A percentile compares a stretch with the other conserved stretches of the same genome.
Conservation (phyloP, 805 yeast species). For the Schwanniomyces sp. region DNA sequence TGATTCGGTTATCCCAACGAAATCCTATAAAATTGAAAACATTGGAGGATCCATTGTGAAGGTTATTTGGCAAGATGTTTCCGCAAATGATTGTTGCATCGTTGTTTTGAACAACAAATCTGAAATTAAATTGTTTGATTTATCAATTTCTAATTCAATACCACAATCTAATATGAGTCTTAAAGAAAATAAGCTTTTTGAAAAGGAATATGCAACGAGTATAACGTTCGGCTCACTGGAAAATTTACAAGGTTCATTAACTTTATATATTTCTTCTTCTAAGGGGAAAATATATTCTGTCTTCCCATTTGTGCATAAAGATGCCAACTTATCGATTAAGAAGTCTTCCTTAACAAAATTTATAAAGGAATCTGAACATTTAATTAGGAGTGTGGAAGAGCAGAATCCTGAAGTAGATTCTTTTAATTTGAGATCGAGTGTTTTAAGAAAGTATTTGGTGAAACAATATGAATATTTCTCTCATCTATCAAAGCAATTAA, state of each 20-base stretch:
- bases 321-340: conserved; percentile 16
- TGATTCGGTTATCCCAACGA: conserved; percentile 3
- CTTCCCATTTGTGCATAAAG: conserved; percentile 24
- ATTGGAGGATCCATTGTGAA: conserved; percentile 16
- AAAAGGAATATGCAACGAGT: conserved; percentile 17
- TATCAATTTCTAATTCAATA: conserved; percentile 12
- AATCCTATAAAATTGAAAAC: conserved; percentile 12
- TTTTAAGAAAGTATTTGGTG: conserved; percentile 11
- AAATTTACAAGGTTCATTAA: conserved; percentile 24
- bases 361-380: conserved; percentile 8
- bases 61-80: conserved; percentile 24
- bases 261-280: conserved; percentile 26
- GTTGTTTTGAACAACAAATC: conserved; percentile 22
- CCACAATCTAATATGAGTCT: conserved; percentile 22
- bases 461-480: conserved; percentile 17
- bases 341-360: conserved; percentile 12
- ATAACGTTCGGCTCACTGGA: conserved; percentile 28
- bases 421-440: conserved; percentile 10
- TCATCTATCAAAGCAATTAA: conserved; percentile 11
- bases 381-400: conserved; percentile 11
- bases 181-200: conserved; percentile 5
- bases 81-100: conserved; percentile 19
- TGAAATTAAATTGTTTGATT: conserved; percentile 18
- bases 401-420: conserved; percentile 8
- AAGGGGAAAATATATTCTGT: conserved; percentile 21